These are phyloP conservation scores for Gelatoporia subvermispora DNA, from an alignment of 768 basidiomycete genomes.

Conservation along the genomic window DNA sequence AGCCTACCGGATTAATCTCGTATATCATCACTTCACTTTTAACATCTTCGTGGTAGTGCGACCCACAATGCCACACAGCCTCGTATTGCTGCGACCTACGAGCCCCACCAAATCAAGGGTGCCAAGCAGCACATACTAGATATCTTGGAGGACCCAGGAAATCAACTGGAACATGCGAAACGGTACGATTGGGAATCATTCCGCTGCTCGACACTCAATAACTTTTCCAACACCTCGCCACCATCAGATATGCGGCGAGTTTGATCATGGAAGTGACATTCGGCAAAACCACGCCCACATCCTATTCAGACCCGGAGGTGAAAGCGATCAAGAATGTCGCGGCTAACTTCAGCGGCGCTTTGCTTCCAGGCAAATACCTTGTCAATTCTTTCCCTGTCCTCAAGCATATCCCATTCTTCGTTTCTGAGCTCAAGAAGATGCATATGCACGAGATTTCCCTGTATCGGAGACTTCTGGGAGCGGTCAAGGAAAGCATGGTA, in stretches of 20 bases:
- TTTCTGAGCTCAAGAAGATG: conserved; percentile 48
- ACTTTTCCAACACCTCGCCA: no score
- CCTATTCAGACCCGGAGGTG: conserved; percentile 32
- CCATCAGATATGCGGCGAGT: conserved; percentile 37
- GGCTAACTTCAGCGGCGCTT: conserved; percentile 29
- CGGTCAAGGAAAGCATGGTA: conserved; percentile 5
- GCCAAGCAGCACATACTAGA: conserved; percentile 32
- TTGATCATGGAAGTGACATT: no score
- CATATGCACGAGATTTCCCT: conserved; percentile 38
- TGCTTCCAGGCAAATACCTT: conserved; percentile 30
- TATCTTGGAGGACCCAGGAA: conserved; percentile 26
- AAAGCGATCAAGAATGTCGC: conserved; percentile 28
- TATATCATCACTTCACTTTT: not conserved
- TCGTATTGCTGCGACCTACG: conserved; percentile 25
- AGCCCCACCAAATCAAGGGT: conserved; percentile 26
- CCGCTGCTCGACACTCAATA: no score
- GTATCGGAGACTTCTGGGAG: conserved; percentile 27
- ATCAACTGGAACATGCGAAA: conserved; percentile 29
- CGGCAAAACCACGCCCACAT: conserved; percentile 33
- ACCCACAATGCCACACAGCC: conserved; percentile 31
- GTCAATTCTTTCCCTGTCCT: conserved; percentile 33
- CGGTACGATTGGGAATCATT: no score
- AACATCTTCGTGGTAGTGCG: conserved; percentile 15
- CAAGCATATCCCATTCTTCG: conserved; percentile 49
- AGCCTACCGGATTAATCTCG: conserved; percentile 9